Conservation (phyloP, 2,329 filamentous ascomycete species). For the Epicoccum nigrum region DNA sequence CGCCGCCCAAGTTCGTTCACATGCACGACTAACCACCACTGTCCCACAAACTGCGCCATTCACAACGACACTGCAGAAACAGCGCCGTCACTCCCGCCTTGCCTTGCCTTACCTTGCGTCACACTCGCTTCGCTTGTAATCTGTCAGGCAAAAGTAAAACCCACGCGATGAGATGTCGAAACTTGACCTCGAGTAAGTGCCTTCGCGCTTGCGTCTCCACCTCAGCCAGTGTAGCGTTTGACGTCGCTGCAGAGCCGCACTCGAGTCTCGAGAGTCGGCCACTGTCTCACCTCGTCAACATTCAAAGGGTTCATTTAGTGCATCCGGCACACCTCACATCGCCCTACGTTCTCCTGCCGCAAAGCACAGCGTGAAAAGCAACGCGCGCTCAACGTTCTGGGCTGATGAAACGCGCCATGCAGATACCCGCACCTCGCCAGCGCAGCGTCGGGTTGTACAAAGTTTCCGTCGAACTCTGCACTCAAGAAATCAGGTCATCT, state of each 20-base stretch:
- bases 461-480: slow-evolving; percentile 7
- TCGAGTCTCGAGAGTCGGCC: slow-evolving; percentile 1
- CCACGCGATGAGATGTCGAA: slow-evolving; percentile 1
- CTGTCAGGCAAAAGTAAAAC: slow-evolving; percentile 4
- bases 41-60: slow-evolving; percentile 8
- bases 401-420: slow-evolving; percentile 32
- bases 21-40: slow-evolving; percentile 11
- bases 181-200: slow-evolving; percentile 7
- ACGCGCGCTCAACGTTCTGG: slow-evolving; percentile 8
- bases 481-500: slow-evolving; percentile 27
- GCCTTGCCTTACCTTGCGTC: slow-evolving; percentile 20
- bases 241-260: slow-evolving; percentile 5
- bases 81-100: slow-evolving; percentile 16
- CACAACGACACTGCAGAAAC: slow-evolving; percentile 15
- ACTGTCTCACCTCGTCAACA: slow-evolving; percentile 9
- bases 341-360: slow-evolving; percentile 22
- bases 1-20: slow-evolving; percentile 17
- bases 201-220: background rate
- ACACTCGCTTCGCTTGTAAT: slow-evolving; percentile 11
- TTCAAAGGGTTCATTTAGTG: slow-evolving; percentile 1
- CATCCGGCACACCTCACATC: slow-evolving; percentile 14
- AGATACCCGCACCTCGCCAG: slow-evolving; percentile 18
- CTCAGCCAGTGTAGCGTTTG: background rate
- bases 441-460: slow-evolving; percentile 25
- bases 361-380: slow-evolving; percentile 26